Evolutionary conservation across 2,329 filamentous ascomycete genomes (phyloP), one percentile per base, ranked within the genome.

Genomic region (Pyricularia sp.): DNA sequence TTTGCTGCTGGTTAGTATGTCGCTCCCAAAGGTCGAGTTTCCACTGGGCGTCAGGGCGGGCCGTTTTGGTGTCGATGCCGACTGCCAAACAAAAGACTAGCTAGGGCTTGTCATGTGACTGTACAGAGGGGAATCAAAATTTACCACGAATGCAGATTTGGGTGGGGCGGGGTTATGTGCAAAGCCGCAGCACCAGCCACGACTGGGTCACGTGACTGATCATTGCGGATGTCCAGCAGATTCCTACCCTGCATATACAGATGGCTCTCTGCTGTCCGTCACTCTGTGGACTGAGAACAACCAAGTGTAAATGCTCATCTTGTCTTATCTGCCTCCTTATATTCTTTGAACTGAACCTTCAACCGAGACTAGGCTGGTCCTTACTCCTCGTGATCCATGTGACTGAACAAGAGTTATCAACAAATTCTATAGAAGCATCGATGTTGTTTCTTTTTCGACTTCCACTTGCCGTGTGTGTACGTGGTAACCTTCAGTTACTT

Each of bases 1-100:
- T 26, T 64, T 61, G 67, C 67, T 68, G 67, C 30, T 64, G 67
- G 67, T 64, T 68, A 50, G 59, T 64, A 50, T 63, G 59, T 63
- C 59, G 59, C 59, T 63, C 59, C 59, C 59, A 63, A 63, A 63
- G 59, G 59, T 28, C 59, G 59, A 63, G 59, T 63, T 63, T 63
- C 25, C 59, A 63, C 59, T 61, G 59, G 59, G 59, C 59, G 59
- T 63, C 26, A 63, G 25, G 59, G 59, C 59, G 59, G 59, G 59
- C 59, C 59, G 59, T 63, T 63, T 63, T 63, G 59, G 59, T 63
- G 59, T 63, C 59, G 59, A 61, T 23, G 59, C 28, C 28, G 59
- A 28, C 58, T 61, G 25, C 28, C 59, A 63, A 28, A 28, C 23
- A 28, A 25, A 63, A 28, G 25, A 63, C 25, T 20, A 28, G 25